Evolutionary conservation across 108 stramenopile species (phyloP), one percentile per base, ranked within the genome.

Genomic region (Nitzschia inconspicua): DNA sequence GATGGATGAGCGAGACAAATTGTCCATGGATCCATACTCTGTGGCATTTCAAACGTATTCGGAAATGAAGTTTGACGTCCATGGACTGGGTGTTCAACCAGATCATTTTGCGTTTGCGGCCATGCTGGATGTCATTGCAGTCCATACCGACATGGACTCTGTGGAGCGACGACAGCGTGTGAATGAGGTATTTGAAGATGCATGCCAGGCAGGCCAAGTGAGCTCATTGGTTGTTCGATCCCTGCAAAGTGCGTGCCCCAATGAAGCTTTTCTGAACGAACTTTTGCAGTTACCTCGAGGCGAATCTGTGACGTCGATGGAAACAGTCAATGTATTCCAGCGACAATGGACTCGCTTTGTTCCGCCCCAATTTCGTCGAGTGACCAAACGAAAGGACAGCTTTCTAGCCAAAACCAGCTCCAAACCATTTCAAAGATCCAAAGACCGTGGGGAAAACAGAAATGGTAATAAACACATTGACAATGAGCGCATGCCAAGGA

Each of bases 51-150:
- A 57, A 44, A 81, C 73, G 0, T 77, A 74, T 47, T 35, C 57
- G 11, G 72, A 72, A 46, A 28, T 81, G 0, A 13, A 34, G 36
- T 34, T 48, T 7, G 76, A 81, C 60, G 23, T 49, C 14, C 56
- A 63, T 30, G 69, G 60, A 37, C 36, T 77, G 13, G 54, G 62
- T 9, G 37, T 77, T 0, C 9, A 20, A 0, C 63, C 76, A 19
- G 80, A 81, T 53, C 72, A 77, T 58, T 36, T 76, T 41, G 35
- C 62, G 4, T 81, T 62, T 59, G 55, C 76, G 3, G 57, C 60
- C 31, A 74, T 77, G 67, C 27, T 81, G 26, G 46, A 70, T 31
- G 70, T 75, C 6, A 26, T 75, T 13, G 60, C 13, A 14, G 55
- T 16, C 3, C 60, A 76, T 29, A 76, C 79, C 7, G 52, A 26